Conservation (phyloP, 2,329 filamentous ascomycete species). For the Curvularia hawaiiensis region DNA sequence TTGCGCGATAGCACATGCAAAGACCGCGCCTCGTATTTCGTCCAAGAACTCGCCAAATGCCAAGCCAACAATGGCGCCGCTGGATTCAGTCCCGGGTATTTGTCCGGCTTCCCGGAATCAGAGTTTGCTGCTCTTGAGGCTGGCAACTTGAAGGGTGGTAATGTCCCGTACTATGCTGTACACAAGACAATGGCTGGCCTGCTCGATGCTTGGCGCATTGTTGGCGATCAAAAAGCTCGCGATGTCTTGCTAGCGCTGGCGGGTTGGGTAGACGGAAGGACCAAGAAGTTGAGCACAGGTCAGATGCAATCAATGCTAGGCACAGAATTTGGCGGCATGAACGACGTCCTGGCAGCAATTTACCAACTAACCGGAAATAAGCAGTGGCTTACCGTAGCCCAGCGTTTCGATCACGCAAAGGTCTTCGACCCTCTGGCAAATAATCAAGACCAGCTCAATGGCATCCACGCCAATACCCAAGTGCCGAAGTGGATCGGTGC, state of each 20-base stretch:
- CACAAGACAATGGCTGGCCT: conserved; percentile 61
- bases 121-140: conserved; percentile 55
- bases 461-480: conserved; percentile 60
- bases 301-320: conserved; percentile 57
- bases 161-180: conserved; percentile 61
- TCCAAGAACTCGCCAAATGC: conserved; percentile 56
- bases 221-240: conserved; percentile 52
- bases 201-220: conserved; percentile 56
- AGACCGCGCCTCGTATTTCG: conserved; percentile 54
- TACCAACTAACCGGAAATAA: conserved; percentile 55
- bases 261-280: conserved; percentile 57
- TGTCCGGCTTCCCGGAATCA: conserved; percentile 60
- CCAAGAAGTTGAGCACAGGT: conserved; percentile 48
- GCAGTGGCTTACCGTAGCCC: conserved; percentile 54
- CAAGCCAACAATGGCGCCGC: conserved; percentile 56
- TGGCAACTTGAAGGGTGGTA: conserved; percentile 54
- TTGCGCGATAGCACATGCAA: conserved; percentile 52
- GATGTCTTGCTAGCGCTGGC: conserved; percentile 54
- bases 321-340: conserved; percentile 62
- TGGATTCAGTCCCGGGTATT: conserved; percentile 54
- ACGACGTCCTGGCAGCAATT: conserved; percentile 57
- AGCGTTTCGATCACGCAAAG: conserved; percentile 57
- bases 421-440: conserved; percentile 55
- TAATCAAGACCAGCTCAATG: conserved; percentile 54
- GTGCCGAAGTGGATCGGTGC: conserved; percentile 62